These are phyloP conservation scores for Phytophthora multivora DNA, from an alignment of 352 stramenopile species.

Conservation along the genomic window DNA sequence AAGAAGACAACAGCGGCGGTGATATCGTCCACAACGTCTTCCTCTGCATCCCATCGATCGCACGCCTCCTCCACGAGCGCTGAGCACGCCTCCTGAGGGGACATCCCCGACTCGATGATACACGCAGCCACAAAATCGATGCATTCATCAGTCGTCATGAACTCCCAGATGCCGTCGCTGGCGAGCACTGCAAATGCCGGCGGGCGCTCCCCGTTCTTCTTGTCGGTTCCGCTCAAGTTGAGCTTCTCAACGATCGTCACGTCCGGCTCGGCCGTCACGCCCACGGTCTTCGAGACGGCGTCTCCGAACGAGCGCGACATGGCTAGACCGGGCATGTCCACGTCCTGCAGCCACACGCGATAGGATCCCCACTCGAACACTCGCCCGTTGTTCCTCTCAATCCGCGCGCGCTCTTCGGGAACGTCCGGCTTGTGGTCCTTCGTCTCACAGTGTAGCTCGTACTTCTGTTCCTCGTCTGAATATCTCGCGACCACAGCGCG, in stretches of 20 bases:
- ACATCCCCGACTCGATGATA: slow-evolving; percentile 49
- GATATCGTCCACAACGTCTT: slow-evolving; percentile 87
- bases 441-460: slow-evolving; percentile 66
- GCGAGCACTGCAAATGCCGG: slow-evolving; percentile 72
- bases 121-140: slow-evolving; percentile 65
- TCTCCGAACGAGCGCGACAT: slow-evolving; percentile 88
- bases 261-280: slow-evolving; percentile 75
- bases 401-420: slow-evolving; percentile 65
- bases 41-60: slow-evolving; percentile 78
- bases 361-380: slow-evolving; percentile 83
- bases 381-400: slow-evolving; percentile 71
- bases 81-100: slow-evolving; percentile 69
- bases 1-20: slow-evolving; percentile 73
- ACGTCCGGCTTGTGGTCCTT: slow-evolving; percentile 84
- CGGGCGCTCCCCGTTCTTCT: slow-evolving; percentile 19
- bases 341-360: slow-evolving; percentile 85
- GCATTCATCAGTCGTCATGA: slow-evolving; percentile 77
- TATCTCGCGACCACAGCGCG: slow-evolving; percentile 63
- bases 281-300: slow-evolving; percentile 76
- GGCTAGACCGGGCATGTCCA: slow-evolving; percentile 83
- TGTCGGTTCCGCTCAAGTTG: slow-evolving; percentile 20
- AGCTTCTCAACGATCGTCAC: slow-evolving; percentile 54
- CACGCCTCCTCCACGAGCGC: slow-evolving; percentile 69
- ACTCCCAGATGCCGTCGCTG: slow-evolving; percentile 88
- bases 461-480: slow-evolving; percentile 34